phyloP scores from a whole-genome alignment of 2,329 filamentous ascomycete genomes.

The Monosporascus sp. region DNA sequence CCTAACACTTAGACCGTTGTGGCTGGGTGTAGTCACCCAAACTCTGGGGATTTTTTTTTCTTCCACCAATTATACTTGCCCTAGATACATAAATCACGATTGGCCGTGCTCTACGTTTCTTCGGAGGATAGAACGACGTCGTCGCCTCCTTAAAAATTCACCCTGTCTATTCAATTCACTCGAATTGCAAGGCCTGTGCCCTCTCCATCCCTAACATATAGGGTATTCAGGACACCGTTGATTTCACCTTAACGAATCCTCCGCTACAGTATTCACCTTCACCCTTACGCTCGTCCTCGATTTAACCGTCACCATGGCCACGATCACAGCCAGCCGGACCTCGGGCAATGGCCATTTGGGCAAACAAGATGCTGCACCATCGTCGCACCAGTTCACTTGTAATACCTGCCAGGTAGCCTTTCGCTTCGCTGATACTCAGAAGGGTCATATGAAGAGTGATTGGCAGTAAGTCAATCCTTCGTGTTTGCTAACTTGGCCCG shows the following conservation, averaged over 20 bases:
- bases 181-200: no score
- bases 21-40: not conserved
- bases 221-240: no score
- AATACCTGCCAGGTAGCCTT: conserved; percentile 98
- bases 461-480: conserved; percentile 72
- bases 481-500: not conserved
- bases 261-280: not conserved
- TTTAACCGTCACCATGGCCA: conserved; percentile 39
- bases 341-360: conserved; percentile 18
- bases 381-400: conserved; percentile 88
- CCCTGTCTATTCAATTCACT: no score
- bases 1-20: not conserved
- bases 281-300: not conserved
- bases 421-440: conserved; percentile 85
- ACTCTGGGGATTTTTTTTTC: not conserved
- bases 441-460: conserved; percentile 95
- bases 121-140: no score
- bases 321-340: conserved; percentile 34
- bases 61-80: no score
- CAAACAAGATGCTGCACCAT: conserved; percentile 27
- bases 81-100: no score
- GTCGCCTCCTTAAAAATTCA: no score
- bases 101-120: no score
- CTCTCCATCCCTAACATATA: no score
- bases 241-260: not conserved